Conservation (phyloP, 164 flowering plant species). For the Brasenia schreberi region DNA sequence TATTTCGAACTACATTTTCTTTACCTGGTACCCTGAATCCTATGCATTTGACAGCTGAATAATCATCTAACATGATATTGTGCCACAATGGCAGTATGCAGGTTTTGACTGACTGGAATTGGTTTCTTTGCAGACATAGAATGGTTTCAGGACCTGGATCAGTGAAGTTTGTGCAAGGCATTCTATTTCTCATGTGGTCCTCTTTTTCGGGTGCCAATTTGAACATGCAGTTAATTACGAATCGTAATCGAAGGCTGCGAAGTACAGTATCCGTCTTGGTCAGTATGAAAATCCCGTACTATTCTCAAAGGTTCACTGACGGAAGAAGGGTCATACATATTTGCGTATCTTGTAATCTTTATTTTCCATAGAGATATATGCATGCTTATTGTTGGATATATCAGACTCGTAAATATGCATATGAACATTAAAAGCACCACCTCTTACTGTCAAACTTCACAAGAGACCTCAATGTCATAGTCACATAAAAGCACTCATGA, state of each 20-base stretch:
- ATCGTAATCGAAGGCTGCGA: neutral
- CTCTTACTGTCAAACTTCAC: neutral
- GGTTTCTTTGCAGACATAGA: constrained; percentile 41
- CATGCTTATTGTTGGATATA: neutral
- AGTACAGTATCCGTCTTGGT: neutral
- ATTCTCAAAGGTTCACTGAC: neutral
- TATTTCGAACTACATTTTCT: no score
- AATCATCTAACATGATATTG: no score
- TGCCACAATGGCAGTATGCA: no score
- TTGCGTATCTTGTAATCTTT: neutral
- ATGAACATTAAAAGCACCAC: neutral
- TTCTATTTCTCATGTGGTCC: neutral
- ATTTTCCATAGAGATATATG: neutral
- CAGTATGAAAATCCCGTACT: neutral
- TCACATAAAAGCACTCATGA: neutral
- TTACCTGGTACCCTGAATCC: no score
- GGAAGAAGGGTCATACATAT: neutral
- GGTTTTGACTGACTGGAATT: no score
- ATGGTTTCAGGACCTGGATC: constrained; percentile 77
- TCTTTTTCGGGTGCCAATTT: no score
- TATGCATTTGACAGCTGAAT: no score
- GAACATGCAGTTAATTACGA: no score
- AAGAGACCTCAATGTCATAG: neutral
- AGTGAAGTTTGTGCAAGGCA: constrained; percentile 15
- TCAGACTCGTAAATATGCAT: neutral